A percentile compares a stretch with the other conserved stretches of the same genome.
Evolutionary conservation across 2,329 filamentous ascomycete genomes (phyloP).

Genomic region (Colletotrichum truncatum): DNA sequence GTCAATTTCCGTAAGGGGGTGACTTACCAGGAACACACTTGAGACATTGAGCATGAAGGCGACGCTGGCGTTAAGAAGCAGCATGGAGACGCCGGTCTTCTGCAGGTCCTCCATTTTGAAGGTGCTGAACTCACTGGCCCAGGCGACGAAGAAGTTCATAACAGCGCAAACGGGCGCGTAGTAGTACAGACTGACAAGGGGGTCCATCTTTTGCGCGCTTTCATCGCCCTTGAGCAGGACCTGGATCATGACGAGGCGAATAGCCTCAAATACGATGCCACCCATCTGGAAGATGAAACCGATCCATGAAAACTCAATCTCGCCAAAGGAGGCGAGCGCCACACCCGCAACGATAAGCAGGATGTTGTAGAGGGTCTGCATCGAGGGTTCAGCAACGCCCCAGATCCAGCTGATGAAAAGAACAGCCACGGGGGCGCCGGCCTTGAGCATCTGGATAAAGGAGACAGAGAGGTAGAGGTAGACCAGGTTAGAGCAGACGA

Average conservation of each 20-base stretch:
- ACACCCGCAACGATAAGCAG: constrained; percentile 63
- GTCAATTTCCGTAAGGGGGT: not conserved
- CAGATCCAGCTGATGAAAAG: constrained; percentile 72
- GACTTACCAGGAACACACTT: constrained; percentile 83
- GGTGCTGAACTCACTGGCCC: constrained; percentile 73
- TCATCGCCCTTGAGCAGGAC: constrained; percentile 80
- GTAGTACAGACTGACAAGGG: constrained; percentile 88
- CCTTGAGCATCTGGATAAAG: constrained; percentile 78
- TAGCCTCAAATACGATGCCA: constrained; percentile 83
- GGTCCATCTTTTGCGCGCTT: constrained; percentile 78
- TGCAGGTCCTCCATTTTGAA: constrained; percentile 74
- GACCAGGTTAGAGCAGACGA: constrained; percentile 73
- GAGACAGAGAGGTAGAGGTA: constrained; percentile 74
- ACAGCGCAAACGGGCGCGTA: constrained; percentile 85
- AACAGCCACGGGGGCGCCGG: constrained; percentile 73
- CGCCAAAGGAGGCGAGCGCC: constrained; percentile 64
- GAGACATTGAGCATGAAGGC: constrained; percentile 86
- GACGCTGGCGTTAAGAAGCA: constrained; percentile 78
- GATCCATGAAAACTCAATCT: constrained; percentile 73
- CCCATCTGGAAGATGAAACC: constrained; percentile 76
- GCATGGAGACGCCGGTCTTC: constrained; percentile 69
- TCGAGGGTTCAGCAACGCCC: constrained; percentile 58
- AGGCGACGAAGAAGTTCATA: constrained; percentile 79
- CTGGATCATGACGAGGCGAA: constrained; percentile 87
- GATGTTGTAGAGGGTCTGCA: constrained; percentile 56